phyloP scores from a whole-genome alignment of 192 early-diverging fungal genomes.

The Cetraspora pellucida region DNA sequence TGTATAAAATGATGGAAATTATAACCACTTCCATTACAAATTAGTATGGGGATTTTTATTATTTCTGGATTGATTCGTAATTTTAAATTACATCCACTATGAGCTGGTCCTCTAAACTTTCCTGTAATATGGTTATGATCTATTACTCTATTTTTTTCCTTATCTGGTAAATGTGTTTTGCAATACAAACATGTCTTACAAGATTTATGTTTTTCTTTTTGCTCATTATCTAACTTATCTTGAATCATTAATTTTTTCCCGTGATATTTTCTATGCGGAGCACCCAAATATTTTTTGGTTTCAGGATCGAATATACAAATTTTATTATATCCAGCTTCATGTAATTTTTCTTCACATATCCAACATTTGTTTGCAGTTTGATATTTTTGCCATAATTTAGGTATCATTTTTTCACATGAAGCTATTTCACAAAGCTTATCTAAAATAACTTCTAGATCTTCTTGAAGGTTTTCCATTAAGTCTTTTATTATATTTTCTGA shows the following conservation, averaged over 20 bases:
- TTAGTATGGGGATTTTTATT: neutral
- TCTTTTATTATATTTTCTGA: slow-evolving; percentile 30
- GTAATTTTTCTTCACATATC: slow-evolving; percentile 17
- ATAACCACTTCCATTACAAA: neutral
- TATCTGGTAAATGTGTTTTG: neutral
- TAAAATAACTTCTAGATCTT: slow-evolving; percentile 26
- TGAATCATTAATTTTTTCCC: neutral
- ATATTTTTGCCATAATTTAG: slow-evolving; percentile 12
- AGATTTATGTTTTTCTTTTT: neutral
- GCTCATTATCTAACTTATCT: slow-evolving; percentile 26
- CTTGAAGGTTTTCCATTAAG: slow-evolving; percentile 23
- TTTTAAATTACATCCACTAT: neutral
- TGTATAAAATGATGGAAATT: slow-evolving; percentile 15
- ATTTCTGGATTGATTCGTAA: slow-evolving; percentile 7
- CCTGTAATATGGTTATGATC: slow-evolving; percentile 25
- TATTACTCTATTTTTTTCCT: slow-evolving; percentile 8
- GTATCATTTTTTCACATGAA: slow-evolving; percentile 28
- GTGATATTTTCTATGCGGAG: slow-evolving; percentile 23
- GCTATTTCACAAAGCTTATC: slow-evolving; percentile 5
- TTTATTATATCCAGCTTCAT: slow-evolving; percentile 30
- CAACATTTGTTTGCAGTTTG: slow-evolving; percentile 20
- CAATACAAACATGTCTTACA: slow-evolving; percentile 1
- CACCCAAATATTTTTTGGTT: slow-evolving; percentile 24
- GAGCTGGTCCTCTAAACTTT: neutral
- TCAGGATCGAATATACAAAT: slow-evolving; percentile 23